Base-by-base conservation (phyloP, 1,139 yeast genomes). In the Casaregolazyma lundiana region DNA sequence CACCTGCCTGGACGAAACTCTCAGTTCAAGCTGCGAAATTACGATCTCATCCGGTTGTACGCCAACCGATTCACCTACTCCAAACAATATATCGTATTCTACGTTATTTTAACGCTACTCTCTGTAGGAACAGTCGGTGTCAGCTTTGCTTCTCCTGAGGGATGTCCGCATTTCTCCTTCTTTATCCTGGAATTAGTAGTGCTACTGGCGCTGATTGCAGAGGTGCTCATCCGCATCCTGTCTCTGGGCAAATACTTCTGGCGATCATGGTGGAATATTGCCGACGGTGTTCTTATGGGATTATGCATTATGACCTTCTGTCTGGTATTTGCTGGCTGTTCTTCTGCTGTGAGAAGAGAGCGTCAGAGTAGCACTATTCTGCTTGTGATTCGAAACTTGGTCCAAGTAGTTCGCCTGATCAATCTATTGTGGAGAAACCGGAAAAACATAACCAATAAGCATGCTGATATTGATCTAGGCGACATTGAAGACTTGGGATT, bases 41-140 rank as follows among this genome's bases (percentile, higher is more conserved):
- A 50, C 38, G 52, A 51, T 21, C 39, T 52, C 35, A 47, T 52
- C 20, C 21, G 51, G 9, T 53, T 52, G 3, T 38, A 50, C 1
- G 55, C 53, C 22, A 52, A 51, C 20, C 42, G 55, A 22, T 52
- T 52, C 47, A 52, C 55, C 3, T 52, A 52, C 35, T 52, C 55
- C 7, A 51, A 43, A 26, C 50, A 52, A 41, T 52, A 52, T 30
- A 52, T 52, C 16, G 24, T 51, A 20, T 53, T 42, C 7, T 52
- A 52, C 41, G 36, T 51, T 6, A 4, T 50, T 1, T 32, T 52
- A 38, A 52, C 55, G 8, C n/a, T 46, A 32, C 38, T 52, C 35
- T 52, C 55, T 3, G 37, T 50, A 2, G 45, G 41, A 9, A 52
- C 55, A 1, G 55, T 52, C 17, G 48, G 48, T 8, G 43, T 52